Evolutionary conservation across 805 yeast species (phyloP), one percentile per base, ranked within the genome.

Genomic region (Candida glaebosa): DNA sequence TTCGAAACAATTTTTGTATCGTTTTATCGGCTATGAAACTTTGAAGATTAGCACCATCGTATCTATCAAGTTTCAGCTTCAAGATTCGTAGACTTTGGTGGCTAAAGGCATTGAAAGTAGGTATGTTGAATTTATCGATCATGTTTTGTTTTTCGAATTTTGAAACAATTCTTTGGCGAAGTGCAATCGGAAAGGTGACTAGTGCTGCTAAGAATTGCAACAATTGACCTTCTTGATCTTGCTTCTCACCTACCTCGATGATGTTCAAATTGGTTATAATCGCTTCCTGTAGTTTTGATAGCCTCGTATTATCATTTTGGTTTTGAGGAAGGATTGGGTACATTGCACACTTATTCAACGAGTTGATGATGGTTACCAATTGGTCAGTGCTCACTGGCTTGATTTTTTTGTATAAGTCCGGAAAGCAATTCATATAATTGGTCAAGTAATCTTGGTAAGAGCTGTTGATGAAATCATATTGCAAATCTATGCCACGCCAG

Each of bases 301-400:
- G 76, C 15, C 60, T 58, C 16, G 18, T 53, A 31, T 69, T 64
- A 55, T 88, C 96, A 3, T 64, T 57, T 25, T 68, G 68, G 47
- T 69, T 70, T 22, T 69, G 78, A 6, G 88, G 84, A 28, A 87
- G 65, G 9, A 84, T 71, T 1, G 95, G 95, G 57, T 84, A 88
- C 31, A 86, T 66, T 1, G 85, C 78, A 43, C 88, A 79, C 12
- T 80, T 69, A 51, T 78, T 78, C 53, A 91, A 72, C 4, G 81
- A 62, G n/a, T 64, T 65, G 28, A 87, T 58, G n/a, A 84, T 67
- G 17, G 58, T 65, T 33, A 69, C 75, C n/a, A 79, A 66, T 60
- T 57, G 70, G 17, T 42, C 61, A 16, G 64, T 63, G 33, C 61
- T 56, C 19, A 51, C 58, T 2, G 58, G 61, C 34, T 48, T 18